These are phyloP conservation scores for Porcisia deanei DNA, from an alignment of 208 protist genomes.

Conservation along the genomic window DNA sequence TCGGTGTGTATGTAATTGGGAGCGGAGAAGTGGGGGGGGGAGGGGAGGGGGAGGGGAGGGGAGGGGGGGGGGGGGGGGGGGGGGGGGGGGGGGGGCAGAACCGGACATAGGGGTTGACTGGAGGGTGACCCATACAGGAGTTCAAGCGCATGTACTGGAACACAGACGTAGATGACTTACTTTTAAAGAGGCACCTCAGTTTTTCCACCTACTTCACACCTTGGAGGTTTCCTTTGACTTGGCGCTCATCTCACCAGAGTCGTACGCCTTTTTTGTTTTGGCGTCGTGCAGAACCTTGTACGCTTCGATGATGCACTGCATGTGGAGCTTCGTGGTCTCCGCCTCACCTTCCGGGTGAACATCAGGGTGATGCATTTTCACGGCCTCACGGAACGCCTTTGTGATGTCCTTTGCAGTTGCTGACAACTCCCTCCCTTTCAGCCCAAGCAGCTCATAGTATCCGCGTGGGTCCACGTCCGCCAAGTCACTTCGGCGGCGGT, in stretches of 20 bases:
- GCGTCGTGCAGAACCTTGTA: constrained; percentile 84
- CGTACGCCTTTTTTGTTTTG: constrained; percentile 73
- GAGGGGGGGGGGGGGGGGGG: background rate
- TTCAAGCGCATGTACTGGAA: background rate
- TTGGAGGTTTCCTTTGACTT: constrained; percentile 22
- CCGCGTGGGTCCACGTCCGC: constrained; percentile 83
- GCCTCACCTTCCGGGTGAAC: constrained; percentile 43
- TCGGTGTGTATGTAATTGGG: background rate
- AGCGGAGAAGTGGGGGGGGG: too few species aligned
- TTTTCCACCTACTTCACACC: background rate
- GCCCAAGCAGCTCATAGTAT: constrained; percentile 84
- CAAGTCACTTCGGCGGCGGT: constrained; percentile 77
- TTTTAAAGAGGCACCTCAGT: background rate
- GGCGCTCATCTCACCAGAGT: constrained; percentile 57
- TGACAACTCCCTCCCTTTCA: constrained; percentile 74
- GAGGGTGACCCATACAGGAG: background rate
- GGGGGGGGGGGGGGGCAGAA: background rate
- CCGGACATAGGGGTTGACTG: background rate
- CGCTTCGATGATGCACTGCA: constrained; percentile 84
- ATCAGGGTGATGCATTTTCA: constrained; percentile 78
- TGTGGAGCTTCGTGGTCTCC: constrained; percentile 59
- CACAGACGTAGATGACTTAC: background rate
- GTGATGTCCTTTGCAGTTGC: constrained; percentile 83
- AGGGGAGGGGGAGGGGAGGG: too few species aligned
- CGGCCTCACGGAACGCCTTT: constrained; percentile 73